Evolutionary conservation across 257 asterid species (phyloP).

Genomic region (Petunia secreta): DNA sequence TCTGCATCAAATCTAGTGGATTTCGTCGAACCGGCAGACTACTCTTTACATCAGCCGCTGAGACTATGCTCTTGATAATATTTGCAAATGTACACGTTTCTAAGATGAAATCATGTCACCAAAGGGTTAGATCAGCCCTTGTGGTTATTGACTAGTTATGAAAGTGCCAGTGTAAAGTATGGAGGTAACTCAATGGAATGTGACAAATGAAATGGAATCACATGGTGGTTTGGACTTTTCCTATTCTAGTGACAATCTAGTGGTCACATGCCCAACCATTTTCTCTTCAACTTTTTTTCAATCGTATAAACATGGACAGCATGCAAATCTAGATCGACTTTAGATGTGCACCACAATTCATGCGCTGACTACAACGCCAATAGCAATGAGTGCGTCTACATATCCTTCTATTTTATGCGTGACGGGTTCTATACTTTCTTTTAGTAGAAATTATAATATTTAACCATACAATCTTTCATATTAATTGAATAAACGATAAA

Average conservation of each 20-base stretch:
- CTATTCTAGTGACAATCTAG: slow-evolving; percentile 4
- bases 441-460: no score
- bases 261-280: slow-evolving; percentile 25
- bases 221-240: slow-evolving; percentile 17
- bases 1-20: no score
- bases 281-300: neutral
- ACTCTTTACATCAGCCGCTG: no score
- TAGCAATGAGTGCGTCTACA: neutral
- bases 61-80: no score
- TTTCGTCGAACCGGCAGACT: no score
- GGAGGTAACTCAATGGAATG: slow-evolving; percentile 14
- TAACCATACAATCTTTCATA: no score
- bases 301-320: slow-evolving; percentile 14
- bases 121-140: no score
- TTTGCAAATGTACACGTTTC: no score
- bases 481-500: no score
- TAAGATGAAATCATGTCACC: no score
- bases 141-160: neutral
- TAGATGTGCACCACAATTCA: slow-evolving; percentile 20
- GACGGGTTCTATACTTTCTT: no score
- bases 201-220: slow-evolving; percentile 18
- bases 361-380: slow-evolving; percentile 10
- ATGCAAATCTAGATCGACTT: slow-evolving; percentile 15
- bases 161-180: neutral
- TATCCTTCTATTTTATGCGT: no score